Percentiles rank a stretch among this genome's conserved stretches.
These are phyloP conservation scores for Thielaviopsis euricoi DNA, from an alignment of 2,329 filamentous ascomycete species.

Conservation along the genomic window DNA sequence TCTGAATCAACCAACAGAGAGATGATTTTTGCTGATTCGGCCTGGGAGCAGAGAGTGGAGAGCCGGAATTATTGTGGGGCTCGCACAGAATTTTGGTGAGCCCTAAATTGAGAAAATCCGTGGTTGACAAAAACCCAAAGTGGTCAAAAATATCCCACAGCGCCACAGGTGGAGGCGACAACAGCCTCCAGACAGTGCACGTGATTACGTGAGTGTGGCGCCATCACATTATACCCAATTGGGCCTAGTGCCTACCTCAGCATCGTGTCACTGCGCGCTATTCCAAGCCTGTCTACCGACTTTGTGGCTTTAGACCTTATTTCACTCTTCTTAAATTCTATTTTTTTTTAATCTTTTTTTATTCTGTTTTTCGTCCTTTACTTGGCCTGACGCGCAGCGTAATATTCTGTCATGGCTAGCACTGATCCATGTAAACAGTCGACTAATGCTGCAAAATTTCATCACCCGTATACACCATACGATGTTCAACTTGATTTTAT, in stretches of 20 bases:
- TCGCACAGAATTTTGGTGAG: constrained; percentile 10
- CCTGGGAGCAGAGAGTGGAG: constrained; percentile 8
- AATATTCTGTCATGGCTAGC: background rate
- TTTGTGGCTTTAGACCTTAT: background rate
- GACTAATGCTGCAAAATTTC: constrained; percentile 39
- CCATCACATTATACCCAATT: background rate
- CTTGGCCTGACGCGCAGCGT: too few relatives aligned
- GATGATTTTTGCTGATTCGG: constrained; percentile 11
- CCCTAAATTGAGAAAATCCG: constrained; percentile 7
- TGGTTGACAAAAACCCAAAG: background rate
- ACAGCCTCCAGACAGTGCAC: background rate
- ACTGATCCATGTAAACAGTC: background rate
- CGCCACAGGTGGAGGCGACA: background rate
- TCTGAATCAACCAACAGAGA: constrained; percentile 8
- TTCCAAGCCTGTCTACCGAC: background rate
- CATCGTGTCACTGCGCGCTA: background rate
- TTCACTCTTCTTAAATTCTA: background rate
- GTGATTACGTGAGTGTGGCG: constrained; percentile 5
- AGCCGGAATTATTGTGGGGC: constrained; percentile 7
- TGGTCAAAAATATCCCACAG: background rate
- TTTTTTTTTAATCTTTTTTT: background rate
- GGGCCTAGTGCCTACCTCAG: background rate
- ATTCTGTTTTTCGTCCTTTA: background rate
- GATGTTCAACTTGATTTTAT: constrained; percentile 80
- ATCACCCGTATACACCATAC: constrained; percentile 80